Conservation (phyloP, 2,329 filamentous ascomycete species). For the Teratosphaeria viscida region DNA sequence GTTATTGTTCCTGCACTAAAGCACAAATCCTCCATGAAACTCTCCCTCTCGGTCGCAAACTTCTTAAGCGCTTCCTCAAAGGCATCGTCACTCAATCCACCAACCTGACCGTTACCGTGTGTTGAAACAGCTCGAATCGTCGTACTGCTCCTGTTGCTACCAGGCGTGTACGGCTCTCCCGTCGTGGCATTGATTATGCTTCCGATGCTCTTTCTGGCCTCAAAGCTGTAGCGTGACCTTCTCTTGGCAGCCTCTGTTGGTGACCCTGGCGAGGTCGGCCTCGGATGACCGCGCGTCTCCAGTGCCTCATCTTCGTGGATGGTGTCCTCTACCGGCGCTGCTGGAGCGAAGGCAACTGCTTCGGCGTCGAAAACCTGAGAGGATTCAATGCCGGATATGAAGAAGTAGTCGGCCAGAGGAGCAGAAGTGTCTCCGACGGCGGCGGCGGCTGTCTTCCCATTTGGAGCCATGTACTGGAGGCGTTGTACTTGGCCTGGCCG, state of each 20-base stretch:
- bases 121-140: constrained; percentile 42
- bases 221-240: constrained; percentile 35
- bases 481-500: not conserved
- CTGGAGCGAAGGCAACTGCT: constrained; percentile 5
- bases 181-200: constrained; percentile 32
- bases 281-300: constrained; percentile 44
- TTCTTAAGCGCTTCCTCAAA: constrained; percentile 90
- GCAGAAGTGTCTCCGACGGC: constrained; percentile 28
- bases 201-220: constrained; percentile 41
- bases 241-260: constrained; percentile 28
- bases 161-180: constrained; percentile 36
- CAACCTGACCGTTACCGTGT: constrained; percentile 20
- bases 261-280: constrained; percentile 36
- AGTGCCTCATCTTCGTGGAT: constrained; percentile 52
- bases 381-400: constrained; percentile 48
- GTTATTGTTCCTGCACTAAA: constrained; percentile 72
- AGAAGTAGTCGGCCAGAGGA: constrained; percentile 57
- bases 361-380: constrained; percentile 41
- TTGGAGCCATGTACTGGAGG: not conserved
- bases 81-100: constrained; percentile 60
- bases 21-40: constrained; percentile 83
- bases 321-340: constrained; percentile 40
- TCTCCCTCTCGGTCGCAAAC: constrained; percentile 90
- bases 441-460: not conserved
- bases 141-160: constrained; percentile 54